These are phyloP conservation scores for Trametes versicolor DNA, from an alignment of 1,284 basidiomycete genomes.

Conservation along the genomic window DNA sequence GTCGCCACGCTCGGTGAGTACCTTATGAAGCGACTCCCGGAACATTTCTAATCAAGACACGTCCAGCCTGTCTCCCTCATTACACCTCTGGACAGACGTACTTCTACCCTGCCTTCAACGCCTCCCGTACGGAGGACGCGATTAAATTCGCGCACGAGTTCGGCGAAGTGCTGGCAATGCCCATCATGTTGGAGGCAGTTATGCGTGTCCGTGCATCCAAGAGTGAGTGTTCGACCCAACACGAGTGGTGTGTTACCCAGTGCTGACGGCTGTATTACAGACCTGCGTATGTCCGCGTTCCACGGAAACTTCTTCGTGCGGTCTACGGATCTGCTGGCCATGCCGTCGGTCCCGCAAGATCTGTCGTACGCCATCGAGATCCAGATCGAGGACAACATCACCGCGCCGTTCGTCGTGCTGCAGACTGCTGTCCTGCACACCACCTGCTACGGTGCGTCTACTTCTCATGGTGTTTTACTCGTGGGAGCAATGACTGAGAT, in stretches of 20 bases:
- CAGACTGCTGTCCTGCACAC: constrained; percentile 98
- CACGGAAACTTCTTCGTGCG: constrained; percentile 99
- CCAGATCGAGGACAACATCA: constrained; percentile 96
- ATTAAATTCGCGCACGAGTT: constrained; percentile 99
- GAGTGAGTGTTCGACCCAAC: constrained; percentile 54
- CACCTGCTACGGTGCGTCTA: constrained; percentile 84
- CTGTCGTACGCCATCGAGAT: constrained; percentile 98
- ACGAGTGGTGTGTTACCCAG: neutral
- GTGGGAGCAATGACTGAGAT: neutral
- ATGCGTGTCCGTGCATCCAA: constrained; percentile 97
- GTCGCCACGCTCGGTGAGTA: constrained; percentile 86
- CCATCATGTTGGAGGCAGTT: constrained; percentile 97
- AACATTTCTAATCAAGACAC: constrained; percentile 29
- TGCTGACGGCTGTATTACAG: constrained; percentile 48
- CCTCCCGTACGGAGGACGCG: constrained; percentile 92
- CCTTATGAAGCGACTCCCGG: neutral
- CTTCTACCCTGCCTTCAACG: constrained; percentile 99
- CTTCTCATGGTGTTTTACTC: too few relatives aligned
- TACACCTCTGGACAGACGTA: constrained; percentile 99
- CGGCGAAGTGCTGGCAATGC: constrained; percentile 91
- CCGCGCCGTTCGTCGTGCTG: constrained; percentile 92
- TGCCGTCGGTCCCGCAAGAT: constrained; percentile 96
- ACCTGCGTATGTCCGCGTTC: constrained; percentile 97
- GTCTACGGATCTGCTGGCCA: constrained; percentile 95
- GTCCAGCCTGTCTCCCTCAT: constrained; percentile 87